phyloP scores from a whole-genome alignment of 2,329 filamentous ascomycete species.

The Xylariaceae sp. region DNA sequence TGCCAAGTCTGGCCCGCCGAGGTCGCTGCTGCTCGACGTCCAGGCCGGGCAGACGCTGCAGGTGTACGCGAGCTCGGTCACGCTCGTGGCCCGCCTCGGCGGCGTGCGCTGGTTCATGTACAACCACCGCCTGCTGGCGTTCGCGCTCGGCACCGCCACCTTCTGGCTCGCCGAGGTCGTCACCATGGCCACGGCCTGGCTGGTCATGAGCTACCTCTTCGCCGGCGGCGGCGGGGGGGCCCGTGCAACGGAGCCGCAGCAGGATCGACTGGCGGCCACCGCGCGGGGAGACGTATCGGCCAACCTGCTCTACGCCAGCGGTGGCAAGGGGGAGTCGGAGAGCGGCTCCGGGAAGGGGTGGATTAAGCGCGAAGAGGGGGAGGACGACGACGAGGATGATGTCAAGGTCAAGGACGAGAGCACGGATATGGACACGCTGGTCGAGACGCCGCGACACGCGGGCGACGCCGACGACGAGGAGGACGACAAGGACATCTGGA shows the following conservation, averaged over 20 bases:
- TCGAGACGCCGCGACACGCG: conserved; percentile 4
- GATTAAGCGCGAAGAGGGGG: not conserved
- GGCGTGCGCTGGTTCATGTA: conserved; percentile 85
- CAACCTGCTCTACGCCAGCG: not conserved
- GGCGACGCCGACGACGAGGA: conserved; percentile 22
- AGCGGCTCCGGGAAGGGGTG: not conserved
- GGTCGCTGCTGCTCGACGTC: conserved; percentile 52
- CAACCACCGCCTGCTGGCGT: conserved; percentile 64
- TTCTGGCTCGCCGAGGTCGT: conserved; percentile 75
- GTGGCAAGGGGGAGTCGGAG: not conserved
- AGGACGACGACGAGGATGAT: conserved; percentile 11
- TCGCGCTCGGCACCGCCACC: conserved; percentile 55
- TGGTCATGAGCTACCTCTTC: conserved; percentile 36
- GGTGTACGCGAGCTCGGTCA: conserved; percentile 63
- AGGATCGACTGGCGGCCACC: not conserved
- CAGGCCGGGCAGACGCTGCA: conserved; percentile 64
- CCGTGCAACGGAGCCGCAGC: conserved; percentile 1
- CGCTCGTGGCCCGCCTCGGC: conserved; percentile 65
- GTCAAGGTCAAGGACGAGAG: conserved; percentile 16
- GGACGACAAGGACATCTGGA: conserved; percentile 16
- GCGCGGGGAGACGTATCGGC: not conserved
- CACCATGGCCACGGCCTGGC: conserved; percentile 60
- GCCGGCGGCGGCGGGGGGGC: conserved; percentile 16
- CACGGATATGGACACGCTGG: conserved; percentile 11
- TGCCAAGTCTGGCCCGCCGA: conserved; percentile 31